phyloP scores from a whole-genome alignment of 306 rosid species.

The Trifolium repens region DNA sequence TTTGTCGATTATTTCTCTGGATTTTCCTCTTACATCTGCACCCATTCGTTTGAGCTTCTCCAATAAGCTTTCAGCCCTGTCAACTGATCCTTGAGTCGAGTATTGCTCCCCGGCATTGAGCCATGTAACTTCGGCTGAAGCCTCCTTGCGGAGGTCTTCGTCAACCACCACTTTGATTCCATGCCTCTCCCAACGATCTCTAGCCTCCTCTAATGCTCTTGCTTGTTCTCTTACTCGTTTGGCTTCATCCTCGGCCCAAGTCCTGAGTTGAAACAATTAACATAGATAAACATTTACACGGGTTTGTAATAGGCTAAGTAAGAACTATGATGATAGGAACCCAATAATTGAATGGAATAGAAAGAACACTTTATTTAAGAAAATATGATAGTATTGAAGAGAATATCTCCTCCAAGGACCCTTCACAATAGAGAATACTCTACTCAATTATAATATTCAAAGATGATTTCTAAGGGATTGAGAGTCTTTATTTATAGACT shows the following conservation, averaged over 20 bases:
- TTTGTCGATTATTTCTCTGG: conserved; percentile 59
- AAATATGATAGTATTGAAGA: no score
- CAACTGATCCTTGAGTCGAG: conserved; percentile 68
- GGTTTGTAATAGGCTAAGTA: conserved; percentile 5
- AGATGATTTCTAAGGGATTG: no score
- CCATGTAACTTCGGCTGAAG: conserved; percentile 80
- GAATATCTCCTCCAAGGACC: no score
- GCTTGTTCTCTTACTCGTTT: conserved; percentile 93
- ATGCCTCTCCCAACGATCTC: conserved; percentile 92
- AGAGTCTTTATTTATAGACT: no score
- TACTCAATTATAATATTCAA: no score
- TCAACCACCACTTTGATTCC: conserved; percentile 97
- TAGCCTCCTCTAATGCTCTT: conserved; percentile 87
- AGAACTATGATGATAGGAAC: neutral
- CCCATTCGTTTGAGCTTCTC: conserved; percentile 73
- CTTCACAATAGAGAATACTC: no score
- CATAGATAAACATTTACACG: conserved; percentile 23
- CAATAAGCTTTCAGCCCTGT: conserved; percentile 71
- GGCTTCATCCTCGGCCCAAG: conserved; percentile 99
- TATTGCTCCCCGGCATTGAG: conserved; percentile 70
- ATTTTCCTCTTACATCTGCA: conserved; percentile 65
- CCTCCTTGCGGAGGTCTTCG: conserved; percentile 80
- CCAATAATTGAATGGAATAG: no score
- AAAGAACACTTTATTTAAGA: no score
- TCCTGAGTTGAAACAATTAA: conserved; percentile 50